A percentile compares a stretch with the other conserved stretches of the same genome.
phyloP scores from a whole-genome alignment of 1,139 yeast species.

The Yamadazyma friedrichii region DNA sequence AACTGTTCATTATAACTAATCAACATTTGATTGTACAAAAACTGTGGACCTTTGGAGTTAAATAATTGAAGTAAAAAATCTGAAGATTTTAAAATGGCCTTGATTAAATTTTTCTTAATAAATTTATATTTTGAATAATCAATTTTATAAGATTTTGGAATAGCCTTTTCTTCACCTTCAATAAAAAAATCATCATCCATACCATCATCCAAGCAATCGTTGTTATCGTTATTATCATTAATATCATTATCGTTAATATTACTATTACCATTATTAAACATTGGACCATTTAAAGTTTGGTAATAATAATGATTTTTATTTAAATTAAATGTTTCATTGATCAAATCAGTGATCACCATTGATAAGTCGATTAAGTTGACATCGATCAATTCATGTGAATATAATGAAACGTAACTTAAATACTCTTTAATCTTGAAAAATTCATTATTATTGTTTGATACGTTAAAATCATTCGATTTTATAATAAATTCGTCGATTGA shows the following conservation, averaged over 20 bases:
- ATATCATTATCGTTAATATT: slow-evolving; percentile 10
- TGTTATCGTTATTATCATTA: not conserved
- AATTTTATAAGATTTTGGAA: slow-evolving; percentile 12
- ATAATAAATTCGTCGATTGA: slow-evolving; percentile 51
- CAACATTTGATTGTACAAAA: slow-evolving; percentile 24
- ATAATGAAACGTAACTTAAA: slow-evolving; percentile 36
- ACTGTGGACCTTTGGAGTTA: slow-evolving; percentile 37
- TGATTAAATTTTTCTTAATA: slow-evolving; percentile 32
- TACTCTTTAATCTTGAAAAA: slow-evolving; percentile 40
- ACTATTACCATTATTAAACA: slow-evolving; percentile 7
- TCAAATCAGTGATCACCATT: slow-evolving; percentile 34
- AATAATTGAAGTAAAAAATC: slow-evolving; percentile 34
- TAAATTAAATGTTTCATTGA: slow-evolving; percentile 30
- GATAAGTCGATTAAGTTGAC: slow-evolving; percentile 32
- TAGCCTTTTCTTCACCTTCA: slow-evolving; percentile 8
- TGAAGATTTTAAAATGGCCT: slow-evolving; percentile 32
- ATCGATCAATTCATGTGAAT: slow-evolving; percentile 37
- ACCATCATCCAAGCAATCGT: not conserved
- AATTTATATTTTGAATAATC: slow-evolving; percentile 25
- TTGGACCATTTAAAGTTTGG: slow-evolving; percentile 21
- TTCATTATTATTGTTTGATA: slow-evolving; percentile 24
- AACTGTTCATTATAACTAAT: slow-evolving; percentile 19
- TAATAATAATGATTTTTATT: slow-evolving; percentile 20
- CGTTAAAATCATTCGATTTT: slow-evolving; percentile 31
- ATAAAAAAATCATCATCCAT: slow-evolving; percentile 13